These are phyloP conservation scores for Lachnellula arida DNA, from an alignment of 2,329 filamentous ascomycete genomes.

Conservation along the genomic window DNA sequence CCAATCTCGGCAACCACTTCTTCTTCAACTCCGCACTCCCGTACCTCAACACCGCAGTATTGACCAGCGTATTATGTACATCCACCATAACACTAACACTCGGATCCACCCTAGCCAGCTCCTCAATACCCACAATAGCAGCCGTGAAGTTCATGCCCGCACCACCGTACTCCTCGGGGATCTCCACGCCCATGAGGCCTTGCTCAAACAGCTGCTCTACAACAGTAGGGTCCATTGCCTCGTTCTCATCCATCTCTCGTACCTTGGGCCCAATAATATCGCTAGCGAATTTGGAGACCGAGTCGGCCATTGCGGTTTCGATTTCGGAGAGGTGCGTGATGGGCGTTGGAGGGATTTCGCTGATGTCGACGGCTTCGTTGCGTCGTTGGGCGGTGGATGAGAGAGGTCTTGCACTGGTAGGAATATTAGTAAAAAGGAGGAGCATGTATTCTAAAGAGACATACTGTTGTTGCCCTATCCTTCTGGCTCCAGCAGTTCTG, in stretches of 20 bases:
- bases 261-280: slow-evolving; percentile 87
- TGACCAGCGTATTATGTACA: slow-evolving; percentile 97
- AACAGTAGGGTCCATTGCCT: slow-evolving; percentile 82
- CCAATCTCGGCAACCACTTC: slow-evolving; percentile 83
- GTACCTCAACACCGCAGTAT: slow-evolving; percentile 85
- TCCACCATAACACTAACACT: slow-evolving; percentile 93
- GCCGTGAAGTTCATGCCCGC: slow-evolving; percentile 98
- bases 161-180: slow-evolving; percentile 93
- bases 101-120: slow-evolving; percentile 88
- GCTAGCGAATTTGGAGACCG: slow-evolving; percentile 84
- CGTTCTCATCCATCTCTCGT: slow-evolving; percentile 95
- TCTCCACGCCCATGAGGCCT: slow-evolving; percentile 94
- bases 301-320: slow-evolving; percentile 82
- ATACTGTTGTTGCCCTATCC: slow-evolving; percentile 38
- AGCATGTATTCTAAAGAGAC: not conserved
- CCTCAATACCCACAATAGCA: slow-evolving; percentile 94
- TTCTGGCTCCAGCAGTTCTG: slow-evolving; percentile 34
- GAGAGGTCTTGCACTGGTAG: slow-evolving; percentile 46
- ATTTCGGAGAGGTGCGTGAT: slow-evolving; percentile 91
- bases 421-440: slow-evolving; percentile 4
- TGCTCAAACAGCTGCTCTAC: slow-evolving; percentile 96
- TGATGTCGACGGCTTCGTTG: slow-evolving; percentile 56
- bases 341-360: slow-evolving; percentile 79
- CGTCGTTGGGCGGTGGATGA: slow-evolving; percentile 55
- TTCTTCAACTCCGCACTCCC: slow-evolving; percentile 73